Evolutionary conservation across 139 green algal genomes (phyloP).

Genomic region (Tetraselmis striata): DNA sequence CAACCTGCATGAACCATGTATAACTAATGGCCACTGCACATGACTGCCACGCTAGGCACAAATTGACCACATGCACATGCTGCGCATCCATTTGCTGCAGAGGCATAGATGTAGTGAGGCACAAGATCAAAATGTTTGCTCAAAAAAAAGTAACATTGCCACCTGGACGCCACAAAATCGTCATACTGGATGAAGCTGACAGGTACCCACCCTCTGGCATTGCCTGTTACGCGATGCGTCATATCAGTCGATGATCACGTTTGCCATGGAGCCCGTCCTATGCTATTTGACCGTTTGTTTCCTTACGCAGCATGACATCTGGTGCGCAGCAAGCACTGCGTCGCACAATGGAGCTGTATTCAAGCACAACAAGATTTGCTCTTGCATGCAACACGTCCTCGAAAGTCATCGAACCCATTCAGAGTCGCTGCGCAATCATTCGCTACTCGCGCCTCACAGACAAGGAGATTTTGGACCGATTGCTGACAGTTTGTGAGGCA

Average conservation of each 20-base stretch:
- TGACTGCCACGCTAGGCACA: background rate
- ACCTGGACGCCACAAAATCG: conserved; percentile 87
- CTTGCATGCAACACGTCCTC: conserved; percentile 92
- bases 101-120: conserved; percentile 97
- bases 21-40: too few species aligned
- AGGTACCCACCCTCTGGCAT: too few species aligned
- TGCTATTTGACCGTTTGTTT: too few species aligned
- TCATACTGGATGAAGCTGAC: conserved; percentile 98
- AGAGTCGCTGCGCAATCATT: conserved; percentile 95
- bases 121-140: conserved; percentile 99
- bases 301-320: conserved; percentile 82
- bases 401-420: conserved; percentile 99
- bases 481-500: conserved; percentile 70
- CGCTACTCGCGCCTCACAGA: conserved; percentile 80
- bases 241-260: too few species aligned
- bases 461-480: conserved; percentile 75
- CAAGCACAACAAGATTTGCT: conserved; percentile 90
- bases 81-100: conserved; percentile 36
- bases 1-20: background rate
- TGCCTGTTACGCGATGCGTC: too few species aligned
- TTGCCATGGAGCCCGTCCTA: too few species aligned
- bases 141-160: conserved; percentile 96
- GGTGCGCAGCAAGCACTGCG: conserved; percentile 94
- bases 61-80: background rate
- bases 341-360: conserved; percentile 98